These are phyloP conservation scores for Vitis rotundifolia DNA, from an alignment of 164 flowering plant genomes.

Conservation along the genomic window DNA sequence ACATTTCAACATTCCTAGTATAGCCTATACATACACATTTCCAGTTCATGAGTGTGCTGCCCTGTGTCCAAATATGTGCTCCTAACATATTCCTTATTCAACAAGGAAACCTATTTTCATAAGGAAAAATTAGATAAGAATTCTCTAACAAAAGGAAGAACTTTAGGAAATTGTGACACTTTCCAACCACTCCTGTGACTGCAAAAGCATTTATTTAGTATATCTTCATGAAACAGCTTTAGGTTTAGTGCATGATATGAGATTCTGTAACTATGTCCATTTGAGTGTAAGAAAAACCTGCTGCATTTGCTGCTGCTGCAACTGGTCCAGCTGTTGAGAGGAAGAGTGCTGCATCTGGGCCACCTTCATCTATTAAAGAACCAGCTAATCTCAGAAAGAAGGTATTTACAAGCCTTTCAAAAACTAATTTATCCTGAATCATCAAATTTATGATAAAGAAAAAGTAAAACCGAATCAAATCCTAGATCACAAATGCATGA, in stretches of 20 bases:
- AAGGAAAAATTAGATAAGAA: too few relatives aligned
- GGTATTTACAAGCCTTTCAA: neutral
- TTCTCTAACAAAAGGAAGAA: too few relatives aligned
- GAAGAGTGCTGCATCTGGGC: slow-evolving; percentile 62
- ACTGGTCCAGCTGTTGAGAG: slow-evolving; percentile 75
- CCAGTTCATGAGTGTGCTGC: too few relatives aligned
- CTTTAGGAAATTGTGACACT: too few relatives aligned
- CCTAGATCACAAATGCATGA: too few relatives aligned
- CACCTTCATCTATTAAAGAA: slow-evolving; percentile 60
- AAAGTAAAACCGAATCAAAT: too few relatives aligned
- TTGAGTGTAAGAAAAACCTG: slow-evolving; percentile 43
- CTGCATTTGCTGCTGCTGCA: slow-evolving; percentile 70
- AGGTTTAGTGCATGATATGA: neutral
- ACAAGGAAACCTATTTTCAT: too few relatives aligned
- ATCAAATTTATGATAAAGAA: too few relatives aligned
- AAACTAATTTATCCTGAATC: neutral
- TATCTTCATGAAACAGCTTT: neutral
- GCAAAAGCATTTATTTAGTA: neutral
- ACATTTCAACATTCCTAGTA: too few relatives aligned
- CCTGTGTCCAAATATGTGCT: too few relatives aligned
- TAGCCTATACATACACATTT: too few relatives aligned
- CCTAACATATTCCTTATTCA: too few relatives aligned
- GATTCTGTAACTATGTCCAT: neutral
- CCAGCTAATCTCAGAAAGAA: slow-evolving; percentile 9
- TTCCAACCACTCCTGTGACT: neutral